phyloP scores from a whole-genome alignment of 2,329 filamentous ascomycete species.

The Cladosporium sp. region DNA sequence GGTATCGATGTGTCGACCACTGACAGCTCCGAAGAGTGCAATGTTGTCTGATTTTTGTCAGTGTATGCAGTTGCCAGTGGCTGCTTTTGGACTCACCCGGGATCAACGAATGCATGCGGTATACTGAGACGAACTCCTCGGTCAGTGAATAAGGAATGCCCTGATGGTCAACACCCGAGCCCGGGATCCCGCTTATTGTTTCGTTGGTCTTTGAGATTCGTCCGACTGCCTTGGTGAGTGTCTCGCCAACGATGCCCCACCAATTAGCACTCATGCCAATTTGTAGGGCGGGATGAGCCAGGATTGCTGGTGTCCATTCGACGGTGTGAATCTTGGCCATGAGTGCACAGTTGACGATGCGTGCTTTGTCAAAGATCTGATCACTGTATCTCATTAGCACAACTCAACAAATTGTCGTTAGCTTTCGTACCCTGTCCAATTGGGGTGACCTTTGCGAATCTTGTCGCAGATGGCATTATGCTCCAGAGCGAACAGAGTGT shows the following conservation, averaged over 20 bases:
- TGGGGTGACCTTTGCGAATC: slow-evolving; percentile 34
- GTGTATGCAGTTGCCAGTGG: not conserved
- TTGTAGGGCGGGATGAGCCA: slow-evolving; percentile 41
- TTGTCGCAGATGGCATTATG: slow-evolving; percentile 44
- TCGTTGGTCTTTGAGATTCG: slow-evolving; percentile 39
- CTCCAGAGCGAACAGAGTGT: slow-evolving; percentile 45
- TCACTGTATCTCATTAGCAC: slow-evolving; percentile 21
- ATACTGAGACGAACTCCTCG: slow-evolving; percentile 45
- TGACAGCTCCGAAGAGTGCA: slow-evolving; percentile 32
- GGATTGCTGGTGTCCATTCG: slow-evolving; percentile 48
- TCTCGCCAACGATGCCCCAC: slow-evolving; percentile 44
- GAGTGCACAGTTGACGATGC: slow-evolving; percentile 43
- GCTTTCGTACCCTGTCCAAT: slow-evolving; percentile 27
- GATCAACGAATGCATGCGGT: slow-evolving; percentile 42
- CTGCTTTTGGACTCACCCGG: slow-evolving; percentile 16
- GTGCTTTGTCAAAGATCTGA: slow-evolving; percentile 43
- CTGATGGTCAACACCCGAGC: slow-evolving; percentile 36
- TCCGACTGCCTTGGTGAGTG: slow-evolving; percentile 38
- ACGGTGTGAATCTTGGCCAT: slow-evolving; percentile 51
- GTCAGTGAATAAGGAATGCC: slow-evolving; percentile 40
- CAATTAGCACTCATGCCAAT: slow-evolving; percentile 45
- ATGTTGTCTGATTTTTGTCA: slow-evolving; percentile 21
- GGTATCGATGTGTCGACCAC: slow-evolving; percentile 29
- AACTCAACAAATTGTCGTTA: not conserved
- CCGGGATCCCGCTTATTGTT: slow-evolving; percentile 38